Percentiles rank a stretch among this genome's conserved stretches.
These are phyloP conservation scores for Gracilaria domingensis DNA, from an alignment of 23 red algal genomes.

Conservation along the genomic window DNA sequence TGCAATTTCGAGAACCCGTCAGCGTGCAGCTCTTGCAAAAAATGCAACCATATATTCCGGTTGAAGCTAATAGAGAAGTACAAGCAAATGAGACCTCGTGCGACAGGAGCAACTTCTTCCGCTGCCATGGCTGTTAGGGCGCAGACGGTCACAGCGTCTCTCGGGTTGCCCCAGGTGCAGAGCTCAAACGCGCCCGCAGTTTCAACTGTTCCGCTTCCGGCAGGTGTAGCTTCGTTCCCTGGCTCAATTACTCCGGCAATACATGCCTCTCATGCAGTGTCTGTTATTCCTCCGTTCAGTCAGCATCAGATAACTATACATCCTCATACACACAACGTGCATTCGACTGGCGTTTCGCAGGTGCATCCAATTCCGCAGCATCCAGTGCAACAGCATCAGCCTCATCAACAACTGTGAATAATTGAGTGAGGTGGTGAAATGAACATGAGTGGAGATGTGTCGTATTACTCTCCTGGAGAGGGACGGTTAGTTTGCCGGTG, in stretches of 20 bases:
- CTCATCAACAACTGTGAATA: conserved; percentile 66
- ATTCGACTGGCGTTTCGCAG: conserved; percentile 39
- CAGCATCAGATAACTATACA: conserved; percentile 32
- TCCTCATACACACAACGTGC: conserved; percentile 36
- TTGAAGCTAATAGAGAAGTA: conserved; percentile 75
- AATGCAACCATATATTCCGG: conserved; percentile 69
- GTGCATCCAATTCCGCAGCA: conserved; percentile 47
- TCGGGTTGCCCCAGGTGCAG: background rate
- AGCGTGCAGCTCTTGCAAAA: conserved; percentile 73
- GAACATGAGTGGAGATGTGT: background rate
- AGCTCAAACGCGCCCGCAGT: conserved; percentile 29
- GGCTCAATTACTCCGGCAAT: background rate
- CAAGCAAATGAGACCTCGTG: conserved; percentile 53
- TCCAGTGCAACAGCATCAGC: conserved; percentile 47
- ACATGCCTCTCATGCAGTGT: background rate
- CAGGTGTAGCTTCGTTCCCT: conserved; percentile 48
- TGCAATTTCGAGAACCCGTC: conserved; percentile 81
- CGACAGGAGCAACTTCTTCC: background rate
- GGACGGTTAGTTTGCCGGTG: background rate
- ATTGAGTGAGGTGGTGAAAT: background rate
- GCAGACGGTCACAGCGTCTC: background rate
- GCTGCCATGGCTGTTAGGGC: conserved; percentile 40
- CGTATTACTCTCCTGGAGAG: background rate
- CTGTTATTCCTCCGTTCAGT: conserved; percentile 40
- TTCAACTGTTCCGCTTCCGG: conserved; percentile 56